Conservation (phyloP, 129 eudicot species). For the Pulicaria dysenterica region DNA sequence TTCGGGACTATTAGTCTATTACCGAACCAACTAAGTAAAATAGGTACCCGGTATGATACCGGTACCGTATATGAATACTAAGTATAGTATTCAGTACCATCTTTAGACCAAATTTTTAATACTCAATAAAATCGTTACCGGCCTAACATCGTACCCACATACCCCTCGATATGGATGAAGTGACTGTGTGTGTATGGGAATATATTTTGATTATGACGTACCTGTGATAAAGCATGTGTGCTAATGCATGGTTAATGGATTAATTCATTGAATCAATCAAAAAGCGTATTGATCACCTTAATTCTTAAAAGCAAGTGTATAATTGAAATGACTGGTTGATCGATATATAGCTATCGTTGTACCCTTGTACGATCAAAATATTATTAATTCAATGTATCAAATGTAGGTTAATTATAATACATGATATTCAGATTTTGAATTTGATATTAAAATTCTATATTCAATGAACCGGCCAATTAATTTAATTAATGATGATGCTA, state of each 20-base stretch:
- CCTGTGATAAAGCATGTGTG: neutral
- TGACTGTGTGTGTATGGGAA: no score
- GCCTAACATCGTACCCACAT: no score
- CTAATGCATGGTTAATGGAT: neutral
- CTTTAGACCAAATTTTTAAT: no score
- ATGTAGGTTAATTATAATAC: neutral
- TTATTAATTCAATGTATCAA: slow-evolving; percentile 25
- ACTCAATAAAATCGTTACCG: no score
- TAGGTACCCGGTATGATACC: no score
- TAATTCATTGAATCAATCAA: slow-evolving; percentile 20
- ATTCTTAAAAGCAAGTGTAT: neutral
- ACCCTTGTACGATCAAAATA: neutral
- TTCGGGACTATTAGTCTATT: no score
- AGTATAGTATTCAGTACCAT: no score
- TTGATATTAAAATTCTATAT: slow-evolving; percentile 25
- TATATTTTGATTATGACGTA: no score
- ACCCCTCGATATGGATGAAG: no score
- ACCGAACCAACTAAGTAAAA: no score
- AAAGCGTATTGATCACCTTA: no score
- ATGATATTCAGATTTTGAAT: neutral
- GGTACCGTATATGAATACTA: no score
- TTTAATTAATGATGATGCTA: slow-evolving; percentile 17
- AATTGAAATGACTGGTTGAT: slow-evolving; percentile 1
- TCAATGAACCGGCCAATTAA: slow-evolving; percentile 12
- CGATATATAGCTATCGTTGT: neutral